Base-by-base conservation (phyloP, 202 grass and related monocot genomes). In the Sporobolus alterniflorus region DNA sequence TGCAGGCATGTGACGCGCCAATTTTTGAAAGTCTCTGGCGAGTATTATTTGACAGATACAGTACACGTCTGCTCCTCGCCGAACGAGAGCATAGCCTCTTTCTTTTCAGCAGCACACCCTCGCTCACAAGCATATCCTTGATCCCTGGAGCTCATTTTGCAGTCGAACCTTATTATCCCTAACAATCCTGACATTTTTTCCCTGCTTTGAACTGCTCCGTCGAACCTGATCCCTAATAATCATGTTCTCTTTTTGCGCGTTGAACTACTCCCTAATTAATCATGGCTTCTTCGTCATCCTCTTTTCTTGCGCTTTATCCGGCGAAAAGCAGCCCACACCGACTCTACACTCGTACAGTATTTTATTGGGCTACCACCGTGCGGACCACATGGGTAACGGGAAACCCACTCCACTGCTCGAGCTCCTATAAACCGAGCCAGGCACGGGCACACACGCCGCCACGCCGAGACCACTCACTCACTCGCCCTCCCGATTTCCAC, bases 321-420 rank as follows among this genome's bases (percentile, higher is more conserved):
- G 4, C 33, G 6, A 63, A 72, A 65, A 51, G 22, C 20, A 83
- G 26, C 21, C 52, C 31, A 2, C 69, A 74, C 50, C 81, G 33
- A 87, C 78, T 82, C 71, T 26, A 21, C 77, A 28, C 64, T 74
- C 28, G 52, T 21, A 24, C 29, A 12, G 39, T 78, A 57, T 79
- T 62, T 6, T 79, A 83, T 41, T 41, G 14, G 13, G 31, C 31
- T 41, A 16, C 41, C 41, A 69, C 36, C 43, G 50, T 60, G 61
- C 75, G 49, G 68, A 68, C 15, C 87, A 84, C 87, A 84, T 88
- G 85, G 26, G 34, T 9, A 61, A 64, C 64, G 85, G 51, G 71
- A 87, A 82, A 32, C n/a, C n/a, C n/a, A n/a, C 52, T 64, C 54
- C 28, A 21, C 52, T 42, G 32, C 21, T 14, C 57, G 0, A 15